These are phyloP conservation scores for Aeschynomene evenia DNA, from an alignment of 306 rosid species.

Conservation along the genomic window DNA sequence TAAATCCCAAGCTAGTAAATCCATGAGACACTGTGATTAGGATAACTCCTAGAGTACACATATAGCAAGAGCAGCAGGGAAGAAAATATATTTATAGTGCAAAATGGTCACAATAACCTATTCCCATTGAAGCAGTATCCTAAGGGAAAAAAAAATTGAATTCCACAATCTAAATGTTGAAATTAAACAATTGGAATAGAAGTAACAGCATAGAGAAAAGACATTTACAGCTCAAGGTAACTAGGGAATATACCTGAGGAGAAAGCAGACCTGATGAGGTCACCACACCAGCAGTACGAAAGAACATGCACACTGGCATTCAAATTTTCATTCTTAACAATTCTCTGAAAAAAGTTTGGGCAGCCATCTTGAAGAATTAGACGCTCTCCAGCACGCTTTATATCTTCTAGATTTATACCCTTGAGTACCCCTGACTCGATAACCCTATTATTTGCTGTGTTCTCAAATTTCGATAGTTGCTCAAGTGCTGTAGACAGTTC, in stretches of 20 bases:
- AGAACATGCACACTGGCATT: slow-evolving; percentile 78
- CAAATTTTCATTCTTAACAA: slow-evolving; percentile 61
- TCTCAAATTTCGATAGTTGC: slow-evolving; percentile 85
- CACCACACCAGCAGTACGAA: slow-evolving; percentile 99
- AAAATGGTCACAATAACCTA: slow-evolving; percentile 24
- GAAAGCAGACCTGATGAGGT: slow-evolving; percentile 86
- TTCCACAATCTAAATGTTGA: slow-evolving; percentile 7
- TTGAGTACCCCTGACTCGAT: slow-evolving; percentile 85
- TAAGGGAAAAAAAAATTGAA: slow-evolving; percentile 14
- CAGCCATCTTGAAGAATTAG: slow-evolving; percentile 89
- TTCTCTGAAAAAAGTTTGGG: slow-evolving; percentile 62
- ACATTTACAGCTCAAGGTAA: slow-evolving; percentile 25
- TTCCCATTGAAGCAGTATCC: neutral
- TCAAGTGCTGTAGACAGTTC: slow-evolving; percentile 64
- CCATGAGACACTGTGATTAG: neutral
- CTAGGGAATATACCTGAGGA: slow-evolving; percentile 71
- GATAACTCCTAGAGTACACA: neutral
- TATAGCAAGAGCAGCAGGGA: neutral
- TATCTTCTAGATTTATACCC: slow-evolving; percentile 83
- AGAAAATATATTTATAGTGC: neutral
- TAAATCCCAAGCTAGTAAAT: slow-evolving; percentile 13
- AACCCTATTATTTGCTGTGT: slow-evolving; percentile 79
- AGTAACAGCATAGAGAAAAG: slow-evolving; percentile 7
- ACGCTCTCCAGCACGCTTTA: slow-evolving; percentile 94
- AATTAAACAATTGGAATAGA: slow-evolving; percentile 13